Evolutionary conservation across 2,329 filamentous ascomycete genomes (phyloP).

Genomic region (Cladophialophora psammophila): DNA sequence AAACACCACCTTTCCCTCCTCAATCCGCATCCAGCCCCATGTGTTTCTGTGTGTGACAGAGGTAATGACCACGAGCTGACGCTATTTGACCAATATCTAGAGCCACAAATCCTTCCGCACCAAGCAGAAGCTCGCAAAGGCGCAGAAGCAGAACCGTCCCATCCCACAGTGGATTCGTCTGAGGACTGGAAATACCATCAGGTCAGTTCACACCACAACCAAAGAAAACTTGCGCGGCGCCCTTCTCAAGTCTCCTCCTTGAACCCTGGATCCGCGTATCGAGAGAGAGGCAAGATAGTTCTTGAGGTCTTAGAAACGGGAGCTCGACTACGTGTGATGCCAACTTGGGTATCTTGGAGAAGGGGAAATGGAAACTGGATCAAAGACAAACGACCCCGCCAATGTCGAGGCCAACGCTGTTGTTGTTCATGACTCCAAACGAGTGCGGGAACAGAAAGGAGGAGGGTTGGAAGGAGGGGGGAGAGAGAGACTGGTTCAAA

Average conservation of each 20-base stretch:
- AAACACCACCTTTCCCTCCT: not conserved
- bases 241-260: no score
- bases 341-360: no score
- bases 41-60: not conserved
- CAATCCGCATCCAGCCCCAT: not conserved
- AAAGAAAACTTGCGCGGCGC: not conserved
- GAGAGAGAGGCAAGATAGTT: no score
- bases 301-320: no score
- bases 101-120: conserved; percentile 98
- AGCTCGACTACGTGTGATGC: no score
- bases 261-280: no score
- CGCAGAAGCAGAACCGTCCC: conserved; percentile 99
- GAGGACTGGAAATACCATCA: conserved; percentile 98
- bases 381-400: no score
- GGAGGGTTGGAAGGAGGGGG: no score
- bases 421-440: no score
- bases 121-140: conserved; percentile 99
- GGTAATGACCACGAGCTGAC: not conserved
- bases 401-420: no score
- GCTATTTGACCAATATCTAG: conserved; percentile 4
- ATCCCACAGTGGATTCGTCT: conserved; percentile 99
- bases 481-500: not conserved
- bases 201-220: conserved; percentile 68
- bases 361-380: no score
- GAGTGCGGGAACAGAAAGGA: no score